Conservation (phyloP, 2,329 filamentous ascomycete genomes). For the Pseudogymnoascus sp. region DNA sequence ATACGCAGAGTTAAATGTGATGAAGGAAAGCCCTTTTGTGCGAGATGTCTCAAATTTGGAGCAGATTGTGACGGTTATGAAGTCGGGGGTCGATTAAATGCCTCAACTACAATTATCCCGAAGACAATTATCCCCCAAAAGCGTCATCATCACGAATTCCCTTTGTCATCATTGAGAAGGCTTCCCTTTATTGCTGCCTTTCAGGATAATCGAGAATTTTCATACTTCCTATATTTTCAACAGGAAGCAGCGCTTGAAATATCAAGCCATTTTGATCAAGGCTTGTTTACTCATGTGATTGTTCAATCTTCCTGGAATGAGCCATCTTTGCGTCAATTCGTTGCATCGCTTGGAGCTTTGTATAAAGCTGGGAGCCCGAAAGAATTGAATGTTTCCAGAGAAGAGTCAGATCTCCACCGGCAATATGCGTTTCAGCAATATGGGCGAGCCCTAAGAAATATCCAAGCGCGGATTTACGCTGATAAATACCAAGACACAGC, state of each 20-base stretch:
- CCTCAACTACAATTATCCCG: neutral
- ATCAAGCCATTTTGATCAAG: constrained; percentile 14
- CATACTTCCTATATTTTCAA: constrained; percentile 19
- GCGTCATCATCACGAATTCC: neutral
- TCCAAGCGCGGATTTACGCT: constrained; percentile 11
- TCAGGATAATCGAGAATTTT: constrained; percentile 14
- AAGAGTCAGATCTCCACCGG: constrained; percentile 11
- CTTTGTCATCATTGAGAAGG: neutral
- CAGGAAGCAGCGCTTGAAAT: constrained; percentile 15
- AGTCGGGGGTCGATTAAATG: neutral
- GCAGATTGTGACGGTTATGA: constrained; percentile 19
- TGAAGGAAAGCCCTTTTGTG: constrained; percentile 16
- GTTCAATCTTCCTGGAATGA: constrained; percentile 16
- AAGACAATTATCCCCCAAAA: neutral
- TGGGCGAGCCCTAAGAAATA: constrained; percentile 14
- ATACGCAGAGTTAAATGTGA: constrained; percentile 15
- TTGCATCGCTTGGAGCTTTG: constrained; percentile 17
- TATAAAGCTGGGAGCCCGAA: constrained; percentile 12
- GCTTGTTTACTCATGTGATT: constrained; percentile 15
- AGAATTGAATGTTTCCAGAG: neutral
- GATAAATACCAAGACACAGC: constrained; percentile 12
- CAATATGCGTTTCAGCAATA: constrained; percentile 17
- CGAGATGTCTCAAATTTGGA: constrained; percentile 20
- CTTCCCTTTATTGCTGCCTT: constrained; percentile 11
- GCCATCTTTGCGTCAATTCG: constrained; percentile 13